Percentiles rank a stretch among this genome's conserved stretches.
Evolutionary conservation across 768 basidiomycete genomes (phyloP).

Genomic region (Coprinellus aureogranulatus): DNA sequence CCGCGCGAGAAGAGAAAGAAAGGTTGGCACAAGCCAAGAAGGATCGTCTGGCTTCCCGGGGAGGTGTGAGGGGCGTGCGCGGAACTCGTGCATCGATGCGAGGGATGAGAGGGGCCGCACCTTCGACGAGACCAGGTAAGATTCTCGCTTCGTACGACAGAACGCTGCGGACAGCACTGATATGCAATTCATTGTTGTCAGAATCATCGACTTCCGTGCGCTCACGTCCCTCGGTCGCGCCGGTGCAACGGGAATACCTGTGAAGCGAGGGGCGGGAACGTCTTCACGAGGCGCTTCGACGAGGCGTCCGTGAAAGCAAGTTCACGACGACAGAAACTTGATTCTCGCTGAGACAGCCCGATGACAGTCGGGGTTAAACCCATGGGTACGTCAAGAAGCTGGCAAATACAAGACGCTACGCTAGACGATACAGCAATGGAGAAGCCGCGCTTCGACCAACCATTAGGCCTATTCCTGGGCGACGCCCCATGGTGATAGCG

Average conservation of each 20-base stretch:
- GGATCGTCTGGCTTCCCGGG: slow-evolving; percentile 37
- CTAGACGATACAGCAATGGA: no score
- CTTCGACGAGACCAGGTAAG: slow-evolving; percentile 33
- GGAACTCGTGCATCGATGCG: slow-evolving; percentile 69
- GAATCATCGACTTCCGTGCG: not conserved
- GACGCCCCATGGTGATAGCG: no score
- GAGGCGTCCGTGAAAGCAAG: slow-evolving; percentile 1
- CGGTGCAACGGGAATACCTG: slow-evolving; percentile 9
- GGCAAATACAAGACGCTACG: no score
- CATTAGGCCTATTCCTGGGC: no score
- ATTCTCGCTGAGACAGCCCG: no score
- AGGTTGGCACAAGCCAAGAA: slow-evolving; percentile 42
- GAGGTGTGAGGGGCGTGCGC: slow-evolving; percentile 67
- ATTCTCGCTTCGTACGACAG: not conserved
- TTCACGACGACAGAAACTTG: not conserved
- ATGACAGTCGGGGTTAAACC: no score
- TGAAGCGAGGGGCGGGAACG: slow-evolving; percentile 18
- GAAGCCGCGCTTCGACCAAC: no score
- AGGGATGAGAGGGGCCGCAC: slow-evolving; percentile 35
- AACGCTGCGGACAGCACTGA: no score
- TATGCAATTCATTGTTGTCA: not conserved
- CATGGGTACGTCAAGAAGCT: no score
- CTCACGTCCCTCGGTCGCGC: slow-evolving; percentile 6
- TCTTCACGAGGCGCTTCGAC: not conserved
- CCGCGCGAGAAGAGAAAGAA: slow-evolving; percentile 44